phyloP scores from a whole-genome alignment of 257 asterid species.

The Verbena officinalis region DNA sequence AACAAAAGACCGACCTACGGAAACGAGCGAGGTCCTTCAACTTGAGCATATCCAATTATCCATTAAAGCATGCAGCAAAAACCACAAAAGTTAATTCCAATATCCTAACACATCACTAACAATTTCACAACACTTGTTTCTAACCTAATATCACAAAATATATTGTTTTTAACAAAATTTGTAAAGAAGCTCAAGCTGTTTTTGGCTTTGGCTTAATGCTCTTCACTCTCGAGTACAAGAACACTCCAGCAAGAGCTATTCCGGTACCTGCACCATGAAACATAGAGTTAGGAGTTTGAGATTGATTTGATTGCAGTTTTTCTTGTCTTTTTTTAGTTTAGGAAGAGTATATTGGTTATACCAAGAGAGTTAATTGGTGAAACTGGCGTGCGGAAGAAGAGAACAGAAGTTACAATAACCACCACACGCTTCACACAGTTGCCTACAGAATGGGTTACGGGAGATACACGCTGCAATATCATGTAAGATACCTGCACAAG shows the following conservation, averaged over 20 bases:
- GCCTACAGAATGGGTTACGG: conserved; percentile 93
- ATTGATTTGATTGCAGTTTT: not conserved
- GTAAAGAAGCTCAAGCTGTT: conserved; percentile 41
- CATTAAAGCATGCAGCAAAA: not conserved
- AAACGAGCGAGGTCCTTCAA: not conserved
- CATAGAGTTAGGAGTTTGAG: not conserved
- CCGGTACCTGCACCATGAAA: conserved; percentile 65
- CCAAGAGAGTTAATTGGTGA: conserved; percentile 72
- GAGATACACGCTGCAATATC: conserved; percentile 92
- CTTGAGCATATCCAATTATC: too few relatives aligned
- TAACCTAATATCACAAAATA: conserved; percentile 29
- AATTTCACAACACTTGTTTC: conserved; percentile 13
- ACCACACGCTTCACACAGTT: conserved; percentile 95
- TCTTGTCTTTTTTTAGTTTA: too few relatives aligned
- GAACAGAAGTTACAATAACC: conserved; percentile 83
- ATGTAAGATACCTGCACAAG: conserved; percentile 81
- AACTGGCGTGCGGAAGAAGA: conserved; percentile 90
- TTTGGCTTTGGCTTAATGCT: conserved; percentile 71
- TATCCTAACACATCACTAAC: conserved; percentile 1
- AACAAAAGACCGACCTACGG: not conserved
- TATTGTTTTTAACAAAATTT: conserved; percentile 31
- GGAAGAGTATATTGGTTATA: conserved; percentile 29
- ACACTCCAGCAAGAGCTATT: conserved; percentile 87
- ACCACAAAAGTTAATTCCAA: conserved; percentile 19
- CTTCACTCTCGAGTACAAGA: conserved; percentile 86